These are phyloP conservation scores for Xanthoparmelia taractica DNA, from an alignment of 495 filamentous ascomycete species.

Conservation along the genomic window DNA sequence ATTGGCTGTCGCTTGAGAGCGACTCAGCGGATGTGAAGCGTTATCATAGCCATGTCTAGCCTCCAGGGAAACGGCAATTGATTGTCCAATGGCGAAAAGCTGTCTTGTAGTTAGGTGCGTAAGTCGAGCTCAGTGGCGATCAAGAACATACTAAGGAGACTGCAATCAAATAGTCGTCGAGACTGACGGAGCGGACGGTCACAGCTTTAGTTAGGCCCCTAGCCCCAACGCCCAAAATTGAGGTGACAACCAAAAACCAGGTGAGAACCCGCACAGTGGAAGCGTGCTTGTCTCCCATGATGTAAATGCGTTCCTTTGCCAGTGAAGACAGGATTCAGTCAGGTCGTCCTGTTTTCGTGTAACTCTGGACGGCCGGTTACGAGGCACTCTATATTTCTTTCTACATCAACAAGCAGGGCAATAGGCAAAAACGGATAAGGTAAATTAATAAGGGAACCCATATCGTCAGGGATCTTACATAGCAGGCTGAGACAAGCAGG, in stretches of 20 bases:
- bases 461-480: not conserved
- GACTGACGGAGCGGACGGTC: constrained; percentile 3
- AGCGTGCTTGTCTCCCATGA: constrained; percentile 1
- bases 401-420: not conserved
- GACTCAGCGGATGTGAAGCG: not conserved
- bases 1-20: not conserved
- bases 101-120: not conserved
- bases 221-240: not conserved
- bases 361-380: not conserved
- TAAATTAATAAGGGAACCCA: not conserved
- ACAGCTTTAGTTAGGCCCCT: constrained; percentile 4
- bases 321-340: not conserved
- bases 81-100: constrained; percentile 11
- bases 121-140: not conserved
- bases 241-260: constrained; percentile 7
- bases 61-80: not conserved
- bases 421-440: not conserved
- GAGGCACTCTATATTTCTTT: not conserved
- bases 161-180: constrained; percentile 5
- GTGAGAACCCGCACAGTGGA: constrained; percentile 2
- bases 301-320: not conserved
- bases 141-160: not conserved
- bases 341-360: not conserved
- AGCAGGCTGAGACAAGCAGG: not conserved
- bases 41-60: constrained; percentile 6